Evolutionary conservation across 129 eudicot species (phyloP), one percentile per base, ranked within the genome.

Genomic region (Mikania micrantha): DNA sequence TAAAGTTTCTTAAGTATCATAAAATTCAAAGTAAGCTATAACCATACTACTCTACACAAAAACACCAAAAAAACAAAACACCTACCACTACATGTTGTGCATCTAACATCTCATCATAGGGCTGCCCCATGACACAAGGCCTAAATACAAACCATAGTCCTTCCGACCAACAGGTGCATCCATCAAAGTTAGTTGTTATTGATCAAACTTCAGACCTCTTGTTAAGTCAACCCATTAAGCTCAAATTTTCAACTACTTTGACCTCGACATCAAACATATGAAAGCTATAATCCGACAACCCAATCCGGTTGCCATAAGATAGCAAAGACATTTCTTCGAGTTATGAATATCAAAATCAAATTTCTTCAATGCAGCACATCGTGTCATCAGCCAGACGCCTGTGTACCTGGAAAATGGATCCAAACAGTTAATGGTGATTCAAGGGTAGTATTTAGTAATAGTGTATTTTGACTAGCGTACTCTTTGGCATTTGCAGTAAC

Each of bases 381-480:
- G 85, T 31, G 99, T 87, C 77, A 94, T 79, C 68, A 89, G 53
- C 97, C 95, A 94, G 41, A 89, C 97, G 17, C 97, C 99, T 0
- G 76, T 56, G 79, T 77, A 94, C 81, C 99, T 94, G 77, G 42
- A 68, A 48, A 66, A 9, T 28, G 24, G 17, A 47, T 12, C 53
- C 45, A 58, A 48, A 32, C 3, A 8, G 24, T 19, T 17, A 12
- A 39, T 73, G 45, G 32, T 3, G 7, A 53, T 64, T 27, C 57
- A 16, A 64, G n/a, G n/a, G n/a, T n/a, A n/a, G n/a, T n/a, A n/a
- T n/a, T n/a, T 36, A 20, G 27, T 57, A 57, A 57, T n/a, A 7
- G 0, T 27, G 22, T 39, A 0, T 16, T 40, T 17, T 34, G 11
- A 7, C 3, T n/a, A 54, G 29, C 82, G 1, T 50, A 94, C 99